Base-by-base conservation (phyloP, 2,329 filamentous ascomycete species). In the Penicillium sp. region DNA sequence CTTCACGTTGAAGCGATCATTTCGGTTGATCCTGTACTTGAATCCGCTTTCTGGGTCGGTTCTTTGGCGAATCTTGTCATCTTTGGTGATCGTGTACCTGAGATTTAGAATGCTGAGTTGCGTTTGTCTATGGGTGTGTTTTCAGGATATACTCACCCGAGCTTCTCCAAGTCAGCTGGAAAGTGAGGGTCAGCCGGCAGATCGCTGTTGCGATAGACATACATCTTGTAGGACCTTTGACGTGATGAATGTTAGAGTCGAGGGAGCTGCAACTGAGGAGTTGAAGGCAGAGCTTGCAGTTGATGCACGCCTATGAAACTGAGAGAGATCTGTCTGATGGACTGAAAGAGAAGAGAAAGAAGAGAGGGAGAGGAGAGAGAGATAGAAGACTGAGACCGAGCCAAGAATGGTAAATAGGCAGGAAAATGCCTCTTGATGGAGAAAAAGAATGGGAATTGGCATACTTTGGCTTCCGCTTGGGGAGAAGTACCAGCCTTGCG, bases 71-170 rank as follows among this genome's bases (percentile, higher is more conserved):
- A 95, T 79, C 60, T 91, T 82, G 56, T 91, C 88, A 0, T 82
- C 68, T 0, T 83, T 76, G 57, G 88, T 90, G 69, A 95, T 69
- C 64, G 88, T 90, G 69, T 90, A 94, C 38, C 88, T 90, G 50
- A 46, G 32, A 25, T 5, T 43, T 41, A 9, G 24, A 43, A 32
- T 13, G 5, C 25, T 53, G 43, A 39, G 29, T 24, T n/a, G 9
- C 12, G 24, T 33, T n/a, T 24, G n/a, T 35, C 34, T 5, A 24
- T n/a, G 3, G 9, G 1, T n/a, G 2, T n/a, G 13, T 9, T 12
- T 9, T 13, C 13, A 37, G 4, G 13, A 27, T 37, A 43, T 5
- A 46, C 76, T 59, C 72, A 91, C 86, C 89, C 90, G 3, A 97
- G 81, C 45, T 79, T 73, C 49, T 81, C 72, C 27, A 97, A 73